Evolutionary conservation across 2,329 filamentous ascomycete genomes (phyloP), one percentile per base, ranked within the genome.

Genomic region (Venturia asperata): DNA sequence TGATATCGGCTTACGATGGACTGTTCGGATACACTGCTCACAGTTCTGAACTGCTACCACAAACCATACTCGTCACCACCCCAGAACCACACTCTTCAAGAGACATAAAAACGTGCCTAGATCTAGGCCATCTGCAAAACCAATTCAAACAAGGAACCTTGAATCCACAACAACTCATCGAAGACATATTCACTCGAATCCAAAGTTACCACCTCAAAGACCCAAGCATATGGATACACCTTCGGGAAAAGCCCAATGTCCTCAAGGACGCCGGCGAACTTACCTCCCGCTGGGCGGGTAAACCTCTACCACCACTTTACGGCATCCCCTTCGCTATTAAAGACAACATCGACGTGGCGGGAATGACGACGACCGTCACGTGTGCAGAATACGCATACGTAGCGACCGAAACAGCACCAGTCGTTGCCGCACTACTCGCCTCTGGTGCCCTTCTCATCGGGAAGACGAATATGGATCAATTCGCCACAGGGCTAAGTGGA

Each of bases 381-480:
- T 82, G 81, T 65, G 75, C 78, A 27, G 69, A 70, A 17, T 80
- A 78, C 64, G 72, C 78, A 1, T 81, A 80, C 67, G 74, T 71
- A 56, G 81, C 77, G 10, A 67, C 68, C 4, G 69, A 69, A 13
- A 81, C 82, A 69, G 80, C 81, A 0, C 75, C 77, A 1, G 75
- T 80, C 0, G 79, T 85, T 2, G 69, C 71, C 0, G 79, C 77
- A 1, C 71, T 85, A 15, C 76, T 76, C 15, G 68, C 71, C 3
- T 80, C 81, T 1, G 82, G 82, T 3, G 82, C 80, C 1, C 75
- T 85, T 17, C 79, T 84, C 45, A 73, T 85, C 1, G 83, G 81
- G 37, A 85, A 85, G 70, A 77, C 79, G 0, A 85, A 84, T 67
- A 76, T 85, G 65, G 83, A 86, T 70, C 82, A 85, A 71, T 76